Conservation (phyloP, 345 rosid genomes). For the Eucalyptus leucophloia region DNA sequence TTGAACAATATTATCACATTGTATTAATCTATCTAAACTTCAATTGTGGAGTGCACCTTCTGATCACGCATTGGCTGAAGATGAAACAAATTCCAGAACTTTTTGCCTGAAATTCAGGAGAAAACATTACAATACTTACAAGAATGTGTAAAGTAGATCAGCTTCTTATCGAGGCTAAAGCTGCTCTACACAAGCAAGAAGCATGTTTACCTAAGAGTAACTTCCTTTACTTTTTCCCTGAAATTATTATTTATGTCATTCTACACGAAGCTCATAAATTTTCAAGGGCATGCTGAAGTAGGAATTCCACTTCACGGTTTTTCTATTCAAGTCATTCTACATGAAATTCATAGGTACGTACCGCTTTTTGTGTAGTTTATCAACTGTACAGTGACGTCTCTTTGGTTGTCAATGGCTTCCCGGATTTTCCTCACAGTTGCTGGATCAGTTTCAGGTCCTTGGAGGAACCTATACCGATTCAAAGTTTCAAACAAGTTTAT, state of each 20-base stretch:
- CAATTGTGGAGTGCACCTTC: slow-evolving; percentile 34
- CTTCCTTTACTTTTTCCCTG: neutral
- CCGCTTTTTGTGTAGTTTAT: slow-evolving; percentile 94
- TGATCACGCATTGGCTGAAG: slow-evolving; percentile 99
- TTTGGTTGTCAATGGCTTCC: slow-evolving; percentile 81
- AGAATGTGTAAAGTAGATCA: neutral
- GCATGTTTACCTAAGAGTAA: neutral
- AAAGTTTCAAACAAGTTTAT: neutral
- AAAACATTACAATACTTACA: neutral
- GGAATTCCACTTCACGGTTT: neutral
- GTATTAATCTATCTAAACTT: neutral
- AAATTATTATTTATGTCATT: neutral
- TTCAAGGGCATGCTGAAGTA: neutral
- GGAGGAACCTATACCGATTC: slow-evolving; percentile 51
- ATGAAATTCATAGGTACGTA: slow-evolving; percentile 4
- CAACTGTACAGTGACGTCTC: slow-evolving; percentile 88
- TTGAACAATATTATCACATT: neutral
- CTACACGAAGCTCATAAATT: neutral
- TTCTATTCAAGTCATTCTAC: neutral
- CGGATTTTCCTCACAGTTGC: slow-evolving; percentile 83
- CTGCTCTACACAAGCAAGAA: neutral
- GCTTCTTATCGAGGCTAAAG: neutral
- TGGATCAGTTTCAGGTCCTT: slow-evolving; percentile 97
- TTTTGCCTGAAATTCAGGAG: slow-evolving; percentile 49
- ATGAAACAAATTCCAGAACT: slow-evolving; percentile 98